A percentile compares a stretch with the other conserved stretches of the same genome.
Conservation (phyloP, 176 grass and related monocot species). For the Ampelocalamus luodianensis region DNA sequence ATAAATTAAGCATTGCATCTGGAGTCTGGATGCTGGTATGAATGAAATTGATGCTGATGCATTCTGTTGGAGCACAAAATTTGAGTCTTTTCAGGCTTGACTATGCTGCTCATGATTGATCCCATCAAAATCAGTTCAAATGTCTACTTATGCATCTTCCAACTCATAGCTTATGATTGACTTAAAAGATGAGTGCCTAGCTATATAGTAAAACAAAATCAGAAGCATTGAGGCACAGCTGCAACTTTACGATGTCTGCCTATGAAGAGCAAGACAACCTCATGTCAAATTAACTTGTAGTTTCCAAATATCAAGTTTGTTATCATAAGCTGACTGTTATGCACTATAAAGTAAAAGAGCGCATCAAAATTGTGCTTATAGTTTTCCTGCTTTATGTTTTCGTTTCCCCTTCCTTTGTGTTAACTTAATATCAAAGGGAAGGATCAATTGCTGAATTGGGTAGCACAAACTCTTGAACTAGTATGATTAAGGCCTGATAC, state of each 20-base stretch:
- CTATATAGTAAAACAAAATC: neutral
- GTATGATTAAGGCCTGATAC: neutral
- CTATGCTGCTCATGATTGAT: slow-evolving; percentile 23
- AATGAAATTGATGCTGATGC: slow-evolving; percentile 27
- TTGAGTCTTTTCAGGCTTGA: neutral
- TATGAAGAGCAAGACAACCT: neutral
- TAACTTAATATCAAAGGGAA: neutral
- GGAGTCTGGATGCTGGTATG: slow-evolving; percentile 22
- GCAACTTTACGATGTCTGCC: neutral
- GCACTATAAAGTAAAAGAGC: neutral
- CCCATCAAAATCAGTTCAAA: neutral
- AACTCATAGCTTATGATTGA: neutral
- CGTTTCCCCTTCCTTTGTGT: neutral
- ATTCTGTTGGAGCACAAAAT: neutral
- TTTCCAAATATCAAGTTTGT: slow-evolving; percentile 1
- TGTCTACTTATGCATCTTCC: neutral
- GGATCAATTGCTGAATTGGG: slow-evolving; percentile 2
- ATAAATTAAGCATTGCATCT: slow-evolving; percentile 2
- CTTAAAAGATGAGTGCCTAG: neutral
- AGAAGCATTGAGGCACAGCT: neutral
- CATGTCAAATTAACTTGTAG: slow-evolving; percentile 20
- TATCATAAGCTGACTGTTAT: slow-evolving; percentile 7
- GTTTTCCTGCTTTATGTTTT: neutral
- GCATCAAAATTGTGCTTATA: neutral
- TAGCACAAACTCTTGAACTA: slow-evolving; percentile 14